Conservation (phyloP, 345 rosid genomes). For the Arabis hirsuta region DNA sequence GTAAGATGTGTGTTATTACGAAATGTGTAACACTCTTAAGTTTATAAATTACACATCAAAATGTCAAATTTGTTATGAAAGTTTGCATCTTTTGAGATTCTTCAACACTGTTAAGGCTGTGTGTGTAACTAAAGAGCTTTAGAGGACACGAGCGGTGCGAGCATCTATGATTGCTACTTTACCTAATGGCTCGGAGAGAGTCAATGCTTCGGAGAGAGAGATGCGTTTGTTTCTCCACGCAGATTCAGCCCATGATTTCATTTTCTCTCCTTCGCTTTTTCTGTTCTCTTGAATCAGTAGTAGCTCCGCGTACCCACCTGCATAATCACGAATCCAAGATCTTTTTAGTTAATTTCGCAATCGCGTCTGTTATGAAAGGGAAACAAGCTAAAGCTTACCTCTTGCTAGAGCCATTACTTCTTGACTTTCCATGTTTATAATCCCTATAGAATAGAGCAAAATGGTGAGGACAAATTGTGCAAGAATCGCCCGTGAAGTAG, state of each 20-base stretch:
- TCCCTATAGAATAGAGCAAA: slow-evolving; percentile 26
- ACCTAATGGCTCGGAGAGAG: slow-evolving; percentile 48
- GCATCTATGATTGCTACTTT: slow-evolving; percentile 64
- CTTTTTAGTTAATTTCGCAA: not conserved
- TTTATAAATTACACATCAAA: slow-evolving; percentile 14
- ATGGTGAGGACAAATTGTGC: not conserved
- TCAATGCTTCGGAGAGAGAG: slow-evolving; percentile 64
- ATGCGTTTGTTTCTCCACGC: slow-evolving; percentile 75
- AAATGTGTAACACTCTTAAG: not conserved
- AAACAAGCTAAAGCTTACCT: slow-evolving; percentile 50
- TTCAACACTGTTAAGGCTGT: slow-evolving; percentile 5
- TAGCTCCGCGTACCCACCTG: slow-evolving; percentile 80
- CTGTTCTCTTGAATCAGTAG: slow-evolving; percentile 77
- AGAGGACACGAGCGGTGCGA: slow-evolving; percentile 56
- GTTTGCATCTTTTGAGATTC: slow-evolving; percentile 5
- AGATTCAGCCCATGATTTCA: slow-evolving; percentile 80
- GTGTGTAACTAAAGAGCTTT: not conserved
- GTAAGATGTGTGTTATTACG: slow-evolving; percentile 1
- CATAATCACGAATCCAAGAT: slow-evolving; percentile 11
- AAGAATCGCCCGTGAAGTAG: not conserved
- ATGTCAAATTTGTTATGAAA: slow-evolving; percentile 6
- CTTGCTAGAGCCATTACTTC: slow-evolving; percentile 78
- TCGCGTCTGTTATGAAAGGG: not conserved
- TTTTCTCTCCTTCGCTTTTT: slow-evolving; percentile 77
- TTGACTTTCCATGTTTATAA: slow-evolving; percentile 41